phyloP scores from a whole-genome alignment of 352 stramenopile species.

The Pythium grandisporangium region DNA sequence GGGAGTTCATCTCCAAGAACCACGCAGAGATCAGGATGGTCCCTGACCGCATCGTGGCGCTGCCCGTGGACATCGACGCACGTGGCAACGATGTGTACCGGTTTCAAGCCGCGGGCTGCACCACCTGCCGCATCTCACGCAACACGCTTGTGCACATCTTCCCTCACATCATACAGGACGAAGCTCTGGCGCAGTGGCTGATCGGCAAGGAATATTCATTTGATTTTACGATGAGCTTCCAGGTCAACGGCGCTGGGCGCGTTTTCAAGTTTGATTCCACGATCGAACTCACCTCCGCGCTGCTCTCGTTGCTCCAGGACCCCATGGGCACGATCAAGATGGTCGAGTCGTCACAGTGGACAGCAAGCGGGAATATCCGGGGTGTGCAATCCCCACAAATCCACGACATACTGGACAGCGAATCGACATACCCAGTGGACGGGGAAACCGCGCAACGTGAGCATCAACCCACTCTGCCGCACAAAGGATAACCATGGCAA shows the following conservation, averaged over 20 bases:
- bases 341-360: constrained; percentile 22
- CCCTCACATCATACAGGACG: constrained; percentile 26
- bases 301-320: constrained; percentile 24
- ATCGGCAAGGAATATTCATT: constrained; percentile 34
- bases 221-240: constrained; percentile 23
- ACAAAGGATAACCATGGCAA: too few species aligned
- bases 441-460: too few species aligned
- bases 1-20: constrained; percentile 22
- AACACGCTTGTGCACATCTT: constrained; percentile 34
- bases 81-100: constrained; percentile 18
- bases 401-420: too few species aligned
- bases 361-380: constrained; percentile 21
- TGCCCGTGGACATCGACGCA: constrained; percentile 5
- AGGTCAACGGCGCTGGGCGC: constrained; percentile 19
- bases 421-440: too few species aligned
- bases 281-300: constrained; percentile 24
- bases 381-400: constrained; percentile 11
- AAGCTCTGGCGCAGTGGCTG: constrained; percentile 30
- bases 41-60: constrained; percentile 9
- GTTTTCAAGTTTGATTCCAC: constrained; percentile 40
- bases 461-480: too few species aligned
- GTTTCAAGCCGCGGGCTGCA: constrained; percentile 20
- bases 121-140: constrained; percentile 24
- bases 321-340: constrained; percentile 21
- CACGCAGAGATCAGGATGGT: constrained; percentile 18